Conservation (phyloP, 352 stramenopile genomes). For the Phytophthora cryptogea region DNA sequence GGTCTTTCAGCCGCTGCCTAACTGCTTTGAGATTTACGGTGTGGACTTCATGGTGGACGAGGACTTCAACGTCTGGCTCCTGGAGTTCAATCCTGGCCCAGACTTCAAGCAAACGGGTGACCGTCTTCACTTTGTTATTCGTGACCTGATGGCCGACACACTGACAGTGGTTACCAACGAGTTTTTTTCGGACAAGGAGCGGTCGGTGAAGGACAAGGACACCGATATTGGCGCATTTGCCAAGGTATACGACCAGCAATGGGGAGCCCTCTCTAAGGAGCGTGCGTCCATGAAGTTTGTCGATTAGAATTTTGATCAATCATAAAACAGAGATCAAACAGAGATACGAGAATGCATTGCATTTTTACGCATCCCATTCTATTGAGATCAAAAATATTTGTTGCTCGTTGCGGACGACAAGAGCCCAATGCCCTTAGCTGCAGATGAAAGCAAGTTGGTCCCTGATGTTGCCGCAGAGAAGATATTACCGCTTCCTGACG, state of each 20-base stretch:
- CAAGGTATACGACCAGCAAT: slow-evolving; percentile 65
- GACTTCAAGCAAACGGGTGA: slow-evolving; percentile 80
- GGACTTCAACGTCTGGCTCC: slow-evolving; percentile 67
- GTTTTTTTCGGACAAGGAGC: slow-evolving; percentile 43
- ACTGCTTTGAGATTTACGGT: slow-evolving; percentile 80
- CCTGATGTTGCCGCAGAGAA: slow-evolving; percentile 64
- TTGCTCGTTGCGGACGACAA: slow-evolving; percentile 70
- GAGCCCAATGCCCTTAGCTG: slow-evolving; percentile 84
- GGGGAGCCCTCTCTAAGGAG: slow-evolving; percentile 50
- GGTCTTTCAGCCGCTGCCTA: slow-evolving; percentile 69
- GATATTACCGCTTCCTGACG: slow-evolving; percentile 66
- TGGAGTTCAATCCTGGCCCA: slow-evolving; percentile 79
- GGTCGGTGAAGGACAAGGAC: slow-evolving; percentile 21
- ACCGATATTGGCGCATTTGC: slow-evolving; percentile 42
- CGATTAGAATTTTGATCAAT: slow-evolving; percentile 30
- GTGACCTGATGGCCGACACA: slow-evolving; percentile 63
- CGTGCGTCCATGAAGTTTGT: slow-evolving; percentile 60
- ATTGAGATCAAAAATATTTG: slow-evolving; percentile 67
- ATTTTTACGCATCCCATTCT: slow-evolving; percentile 8
- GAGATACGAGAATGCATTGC: slow-evolving; percentile 11
- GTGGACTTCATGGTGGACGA: slow-evolving; percentile 80
- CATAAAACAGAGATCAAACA: slow-evolving; percentile 32
- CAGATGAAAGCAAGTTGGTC: slow-evolving; percentile 66
- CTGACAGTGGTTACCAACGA: slow-evolving; percentile 58
- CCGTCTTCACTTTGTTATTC: slow-evolving; percentile 63